Evolutionary conservation across 108 stramenopile genomes (phyloP).

Genomic region (Tribonema minus): DNA sequence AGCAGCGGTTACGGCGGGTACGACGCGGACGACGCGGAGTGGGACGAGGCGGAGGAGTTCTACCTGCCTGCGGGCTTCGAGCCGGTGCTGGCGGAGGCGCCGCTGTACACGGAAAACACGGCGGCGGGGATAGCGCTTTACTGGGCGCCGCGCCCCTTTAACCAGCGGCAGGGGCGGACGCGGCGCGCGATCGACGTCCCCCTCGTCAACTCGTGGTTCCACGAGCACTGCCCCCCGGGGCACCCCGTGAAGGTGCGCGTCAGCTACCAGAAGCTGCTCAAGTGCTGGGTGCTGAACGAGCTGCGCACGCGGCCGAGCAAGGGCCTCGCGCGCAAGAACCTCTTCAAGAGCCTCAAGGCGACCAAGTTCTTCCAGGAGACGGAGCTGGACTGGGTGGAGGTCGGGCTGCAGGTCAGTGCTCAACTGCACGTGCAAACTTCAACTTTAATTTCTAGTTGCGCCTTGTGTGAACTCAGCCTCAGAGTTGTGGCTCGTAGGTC

Average conservation of each 20-base stretch:
- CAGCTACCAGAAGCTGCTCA: constrained; percentile 96
- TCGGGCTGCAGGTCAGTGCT: constrained; percentile 72
- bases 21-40: too few species aligned
- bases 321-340: constrained; percentile 78
- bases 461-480: too few species aligned
- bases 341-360: constrained; percentile 92
- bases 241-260: constrained; percentile 98
- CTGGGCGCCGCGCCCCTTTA: constrained; percentile 92
- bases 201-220: constrained; percentile 89
- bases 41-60: constrained; percentile 48
- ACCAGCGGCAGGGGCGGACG: constrained; percentile 83
- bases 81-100: constrained; percentile 53
- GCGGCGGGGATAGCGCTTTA: constrained; percentile 87
- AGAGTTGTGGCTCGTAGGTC: too few species aligned
- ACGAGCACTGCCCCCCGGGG: constrained; percentile 68
- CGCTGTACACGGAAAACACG: constrained; percentile 60
- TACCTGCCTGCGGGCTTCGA: constrained; percentile 45
- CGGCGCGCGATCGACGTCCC: constrained; percentile 90
- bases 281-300: constrained; percentile 94
- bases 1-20: too few species aligned
- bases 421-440: too few species aligned
- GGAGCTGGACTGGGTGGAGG: constrained; percentile 99
- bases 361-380: constrained; percentile 99
- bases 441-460: too few species aligned
- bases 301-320: constrained; percentile 78